phyloP scores from a whole-genome alignment of 2,329 filamentous ascomycete genomes.

The Anthostomella pinea region DNA sequence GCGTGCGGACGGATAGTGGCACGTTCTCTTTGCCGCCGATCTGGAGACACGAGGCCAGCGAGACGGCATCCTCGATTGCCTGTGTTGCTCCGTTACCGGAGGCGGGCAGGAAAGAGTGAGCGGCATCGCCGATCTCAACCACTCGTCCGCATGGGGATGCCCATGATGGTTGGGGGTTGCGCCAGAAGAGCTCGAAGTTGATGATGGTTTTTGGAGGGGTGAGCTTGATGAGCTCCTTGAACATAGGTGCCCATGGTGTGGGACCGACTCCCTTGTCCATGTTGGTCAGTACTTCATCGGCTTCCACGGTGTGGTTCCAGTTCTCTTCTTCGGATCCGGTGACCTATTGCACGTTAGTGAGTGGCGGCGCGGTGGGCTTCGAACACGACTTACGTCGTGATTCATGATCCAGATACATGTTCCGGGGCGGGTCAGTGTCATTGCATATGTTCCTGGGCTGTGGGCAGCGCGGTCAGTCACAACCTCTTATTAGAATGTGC shows the following conservation, averaged over 20 bases:
- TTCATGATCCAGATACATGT: slow-evolving; percentile 39
- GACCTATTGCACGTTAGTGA: slow-evolving; percentile 22
- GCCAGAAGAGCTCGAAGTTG: slow-evolving; percentile 41
- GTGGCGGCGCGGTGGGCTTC: no score
- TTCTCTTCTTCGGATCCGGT: slow-evolving; percentile 37
- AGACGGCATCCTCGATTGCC: slow-evolving; percentile 41
- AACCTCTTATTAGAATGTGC: slow-evolving; percentile 15
- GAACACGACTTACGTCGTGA: slow-evolving; percentile 31
- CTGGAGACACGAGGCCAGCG: slow-evolving; percentile 36
- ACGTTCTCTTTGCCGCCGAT: slow-evolving; percentile 32
- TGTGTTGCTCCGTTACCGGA: slow-evolving; percentile 42
- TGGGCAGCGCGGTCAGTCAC: slow-evolving; percentile 24
- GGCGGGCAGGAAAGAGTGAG: slow-evolving; percentile 40
- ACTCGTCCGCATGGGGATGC: slow-evolving; percentile 33
- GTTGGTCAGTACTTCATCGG: slow-evolving; percentile 34
- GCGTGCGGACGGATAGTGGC: slow-evolving; percentile 32
- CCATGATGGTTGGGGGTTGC: slow-evolving; percentile 38
- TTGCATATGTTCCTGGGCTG: slow-evolving; percentile 40
- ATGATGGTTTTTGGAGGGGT: slow-evolving; percentile 33
- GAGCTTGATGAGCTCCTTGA: slow-evolving; percentile 35
- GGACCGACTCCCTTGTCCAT: slow-evolving; percentile 34
- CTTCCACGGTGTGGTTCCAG: slow-evolving; percentile 35
- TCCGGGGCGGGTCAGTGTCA: slow-evolving; percentile 33
- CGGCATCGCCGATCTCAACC: slow-evolving; percentile 39
- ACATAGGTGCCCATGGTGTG: slow-evolving; percentile 30